A percentile compares a stretch with the other conserved stretches of the same genome.
phyloP scores from a whole-genome alignment of 2,329 filamentous ascomycete species.

The Huntiella omanensis region DNA sequence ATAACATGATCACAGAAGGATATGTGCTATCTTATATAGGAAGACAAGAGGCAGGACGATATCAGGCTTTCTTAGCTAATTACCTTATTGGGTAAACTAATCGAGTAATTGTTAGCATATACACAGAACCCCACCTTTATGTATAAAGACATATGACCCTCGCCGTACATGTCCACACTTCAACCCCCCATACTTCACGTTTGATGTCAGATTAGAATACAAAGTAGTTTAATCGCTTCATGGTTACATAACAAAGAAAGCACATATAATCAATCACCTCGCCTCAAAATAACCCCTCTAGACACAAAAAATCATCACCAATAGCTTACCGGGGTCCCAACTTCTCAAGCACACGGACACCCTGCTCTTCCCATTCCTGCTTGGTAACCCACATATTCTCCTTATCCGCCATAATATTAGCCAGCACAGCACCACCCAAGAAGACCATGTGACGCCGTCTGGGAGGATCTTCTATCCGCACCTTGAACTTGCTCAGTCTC shows the following conservation, averaged over 20 bases:
- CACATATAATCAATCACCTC: neutral
- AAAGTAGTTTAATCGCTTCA: too few species aligned
- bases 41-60: neutral
- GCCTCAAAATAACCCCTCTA: neutral
- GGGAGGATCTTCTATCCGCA: constrained; percentile 93
- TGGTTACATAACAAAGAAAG: neutral
- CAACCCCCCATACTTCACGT: too few species aligned
- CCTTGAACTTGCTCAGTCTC: constrained; percentile 95
- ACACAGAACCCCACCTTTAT: too few species aligned
- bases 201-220: too few species aligned
- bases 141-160: too few species aligned
- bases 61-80: too few species aligned
- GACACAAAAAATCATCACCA: neutral
- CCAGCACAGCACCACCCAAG: constrained; percentile 83
- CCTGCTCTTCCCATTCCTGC: constrained; percentile 92
- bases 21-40: neutral
- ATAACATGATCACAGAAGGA: neutral
- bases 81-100: constrained; percentile 2
- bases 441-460: constrained; percentile 99
- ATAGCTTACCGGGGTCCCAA: constrained; percentile 58
- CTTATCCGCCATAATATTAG: constrained; percentile 98
- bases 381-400: constrained; percentile 98
- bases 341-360: constrained; percentile 69
- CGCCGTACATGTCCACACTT: too few species aligned
- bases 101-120: neutral